These are phyloP conservation scores for Candida palmyrensis DNA, from an alignment of 805 yeast genomes.

Conservation along the genomic window DNA sequence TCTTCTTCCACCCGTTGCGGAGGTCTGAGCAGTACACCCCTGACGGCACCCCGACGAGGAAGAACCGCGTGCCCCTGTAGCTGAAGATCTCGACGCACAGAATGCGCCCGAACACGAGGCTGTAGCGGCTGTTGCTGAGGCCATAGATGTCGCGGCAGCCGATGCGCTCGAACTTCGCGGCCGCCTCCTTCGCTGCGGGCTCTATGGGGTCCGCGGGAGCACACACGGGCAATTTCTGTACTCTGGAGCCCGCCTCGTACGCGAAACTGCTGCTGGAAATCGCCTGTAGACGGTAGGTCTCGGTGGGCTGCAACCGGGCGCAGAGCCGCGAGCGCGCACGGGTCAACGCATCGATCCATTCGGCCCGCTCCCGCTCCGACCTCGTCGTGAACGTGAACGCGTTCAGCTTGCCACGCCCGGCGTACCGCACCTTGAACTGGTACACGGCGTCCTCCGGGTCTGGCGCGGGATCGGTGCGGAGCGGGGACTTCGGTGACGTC, in stretches of 20 bases:
- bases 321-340: constrained; percentile 40
- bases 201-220: constrained; percentile 50
- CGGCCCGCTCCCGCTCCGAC: constrained; percentile 44
- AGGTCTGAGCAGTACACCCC: constrained; percentile 58
- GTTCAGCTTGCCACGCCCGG: constrained; percentile 49
- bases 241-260: constrained; percentile 50
- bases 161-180: constrained; percentile 12
- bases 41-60: constrained; percentile 53
- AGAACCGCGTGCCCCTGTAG: constrained; percentile 40
- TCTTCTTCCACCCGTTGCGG: constrained; percentile 52
- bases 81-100: constrained; percentile 43
- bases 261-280: constrained; percentile 59
- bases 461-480: neutral
- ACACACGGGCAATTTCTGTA: constrained; percentile 48
- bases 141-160: constrained; percentile 19
- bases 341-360: constrained; percentile 53
- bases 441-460: constrained; percentile 25
- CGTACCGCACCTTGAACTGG: constrained; percentile 52
- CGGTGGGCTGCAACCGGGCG: constrained; percentile 28
- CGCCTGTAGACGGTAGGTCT: constrained; percentile 50
- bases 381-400: constrained; percentile 49
- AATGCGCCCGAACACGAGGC: constrained; percentile 30
- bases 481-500: neutral
- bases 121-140: constrained; percentile 13
- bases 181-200: constrained; percentile 18